A percentile compares a stretch with the other conserved stretches of the same genome.
Conservation (phyloP, 2,329 filamentous ascomycete species). For the Verticillium zaregamsianum region DNA sequence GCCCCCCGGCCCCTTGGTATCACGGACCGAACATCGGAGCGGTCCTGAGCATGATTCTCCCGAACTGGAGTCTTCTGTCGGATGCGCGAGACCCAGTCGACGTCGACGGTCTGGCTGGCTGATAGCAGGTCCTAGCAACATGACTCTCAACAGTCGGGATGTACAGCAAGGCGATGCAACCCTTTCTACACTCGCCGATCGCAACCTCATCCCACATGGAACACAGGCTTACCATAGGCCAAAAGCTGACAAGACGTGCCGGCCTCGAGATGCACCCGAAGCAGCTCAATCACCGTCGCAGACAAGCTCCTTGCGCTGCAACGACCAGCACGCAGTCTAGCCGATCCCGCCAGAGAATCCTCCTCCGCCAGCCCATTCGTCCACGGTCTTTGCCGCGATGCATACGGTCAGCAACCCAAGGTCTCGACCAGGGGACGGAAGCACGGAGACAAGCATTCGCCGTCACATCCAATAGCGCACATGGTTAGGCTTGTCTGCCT, state of each 20-base stretch:
- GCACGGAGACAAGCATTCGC: background rate
- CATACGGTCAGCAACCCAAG: background rate
- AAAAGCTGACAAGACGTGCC: background rate
- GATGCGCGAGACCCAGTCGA: background rate
- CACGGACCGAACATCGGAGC: background rate
- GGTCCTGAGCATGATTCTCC: background rate
- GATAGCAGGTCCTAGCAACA: background rate
- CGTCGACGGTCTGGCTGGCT: background rate
- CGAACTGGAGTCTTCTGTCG: background rate
- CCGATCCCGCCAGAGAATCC: background rate
- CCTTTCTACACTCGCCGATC: background rate
- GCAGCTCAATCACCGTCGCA: background rate
- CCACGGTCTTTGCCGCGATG: background rate
- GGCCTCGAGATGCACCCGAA: background rate
- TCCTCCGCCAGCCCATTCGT: background rate
- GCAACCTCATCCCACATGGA: background rate
- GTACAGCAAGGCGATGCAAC: background rate
- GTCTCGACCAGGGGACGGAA: background rate
- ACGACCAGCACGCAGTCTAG: background rate
- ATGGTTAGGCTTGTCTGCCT: background rate
- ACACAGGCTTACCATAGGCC: background rate
- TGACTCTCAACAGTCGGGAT: background rate
- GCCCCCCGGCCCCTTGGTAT: background rate
- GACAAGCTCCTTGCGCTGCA: background rate
- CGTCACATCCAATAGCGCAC: background rate